Base-by-base conservation (phyloP, 345 rosid species). In the Camelina neglecta region DNA sequence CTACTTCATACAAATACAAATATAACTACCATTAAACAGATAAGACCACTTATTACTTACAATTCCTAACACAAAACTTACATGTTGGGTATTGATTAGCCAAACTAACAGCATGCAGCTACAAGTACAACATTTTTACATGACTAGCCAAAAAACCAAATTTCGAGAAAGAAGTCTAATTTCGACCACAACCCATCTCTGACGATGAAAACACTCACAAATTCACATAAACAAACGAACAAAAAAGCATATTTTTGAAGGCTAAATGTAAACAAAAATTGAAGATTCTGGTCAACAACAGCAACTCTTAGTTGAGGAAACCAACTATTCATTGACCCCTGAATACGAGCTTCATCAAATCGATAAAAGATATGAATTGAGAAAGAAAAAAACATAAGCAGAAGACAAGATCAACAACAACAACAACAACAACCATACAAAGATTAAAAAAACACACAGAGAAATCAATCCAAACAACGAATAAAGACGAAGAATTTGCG, bases 261-360 rank as follows among this genome's bases (percentile, higher is more conserved):
- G 15, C 62, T 57, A 56, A 0, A 64, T 47, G 44, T 54, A n/a
- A 75, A 51, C 11, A 58, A 41, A 65, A 42, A 10, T 8, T 24
- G 41, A 39, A 42, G 51, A 9, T 8, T 78, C 54, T 67, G 65
- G 74, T 78, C 77, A 62, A 71, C 75, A 70, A 57, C 72, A 23
- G 26, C 77, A 47, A 60, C 21, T 53, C 1, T 62, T 61, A 36
- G 44, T 62, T 72, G 44, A 70, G 16, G 10, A 24, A 41, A 23
- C 6, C 26, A 42, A 53, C 53, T 26, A 63, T 63, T 44, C 71
- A 48, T 57, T 48, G 18, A 42, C 70, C 57, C 48, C 41, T 45
- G 48, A 56, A 31, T 26, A 31, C 50, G 16, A 61, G 2, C 60
- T 42, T 69, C 70, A 53, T 3, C 49, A 53, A 42, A 50, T 69